Evolutionary conservation across 441 rosid genomes (phyloP).

Genomic region (Adansonia gregorii): DNA sequence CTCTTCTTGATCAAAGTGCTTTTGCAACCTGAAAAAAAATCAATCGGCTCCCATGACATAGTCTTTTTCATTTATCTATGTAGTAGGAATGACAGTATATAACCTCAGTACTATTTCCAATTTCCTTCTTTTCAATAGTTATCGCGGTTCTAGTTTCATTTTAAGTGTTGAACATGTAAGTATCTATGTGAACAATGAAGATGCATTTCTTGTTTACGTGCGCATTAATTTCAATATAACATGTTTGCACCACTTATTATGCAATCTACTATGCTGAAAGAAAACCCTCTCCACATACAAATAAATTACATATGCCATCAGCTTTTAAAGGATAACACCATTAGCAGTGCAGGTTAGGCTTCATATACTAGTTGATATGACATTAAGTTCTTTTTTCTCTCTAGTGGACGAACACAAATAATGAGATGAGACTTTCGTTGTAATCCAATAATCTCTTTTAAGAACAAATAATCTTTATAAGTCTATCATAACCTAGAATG

Average conservation of each 20-base stretch:
- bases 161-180: background rate
- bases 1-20: conserved; percentile 8
- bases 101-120: background rate
- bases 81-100: background rate
- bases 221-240: background rate
- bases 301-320: background rate
- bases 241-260: background rate
- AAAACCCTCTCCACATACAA: background rate
- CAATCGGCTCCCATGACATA: background rate
- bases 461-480: background rate
- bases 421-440: background rate
- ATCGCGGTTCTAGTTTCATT: background rate
- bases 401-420: background rate
- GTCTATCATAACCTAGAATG: background rate
- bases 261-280: background rate
- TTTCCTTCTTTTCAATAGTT: background rate
- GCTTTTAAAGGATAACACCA: background rate
- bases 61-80: background rate
- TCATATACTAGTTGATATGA: background rate
- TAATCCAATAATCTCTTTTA: background rate
- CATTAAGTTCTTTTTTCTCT: background rate
- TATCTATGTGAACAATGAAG: background rate
- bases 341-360: background rate
- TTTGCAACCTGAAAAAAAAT: background rate
- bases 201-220: background rate